phyloP scores from a whole-genome alignment of 2,329 filamentous ascomycete species.

The Alternaria rosae region DNA sequence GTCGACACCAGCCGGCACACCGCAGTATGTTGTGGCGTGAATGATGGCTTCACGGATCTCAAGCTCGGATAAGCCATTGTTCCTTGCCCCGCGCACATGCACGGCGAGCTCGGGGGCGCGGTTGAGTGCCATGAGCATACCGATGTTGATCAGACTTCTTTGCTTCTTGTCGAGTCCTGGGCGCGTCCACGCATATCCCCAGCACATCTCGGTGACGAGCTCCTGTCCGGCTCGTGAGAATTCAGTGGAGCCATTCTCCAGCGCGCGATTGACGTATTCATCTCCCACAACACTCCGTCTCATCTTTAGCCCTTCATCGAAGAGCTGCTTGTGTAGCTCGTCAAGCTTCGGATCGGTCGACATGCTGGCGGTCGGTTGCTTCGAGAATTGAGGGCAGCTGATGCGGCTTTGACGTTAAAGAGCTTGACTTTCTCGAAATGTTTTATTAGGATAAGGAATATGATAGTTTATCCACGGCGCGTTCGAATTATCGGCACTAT shows the following conservation, averaged over 20 bases:
- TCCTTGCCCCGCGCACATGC: conserved; percentile 69
- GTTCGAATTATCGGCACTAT: not conserved
- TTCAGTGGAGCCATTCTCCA: conserved; percentile 64
- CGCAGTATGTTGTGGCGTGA: conserved; percentile 61
- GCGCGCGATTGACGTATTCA: conserved; percentile 65
- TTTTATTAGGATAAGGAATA: no score
- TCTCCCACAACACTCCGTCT: conserved; percentile 68
- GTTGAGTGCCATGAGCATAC: conserved; percentile 70
- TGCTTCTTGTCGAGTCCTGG: conserved; percentile 68
- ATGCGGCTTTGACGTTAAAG: not conserved
- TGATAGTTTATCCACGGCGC: not conserved
- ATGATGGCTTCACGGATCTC: conserved; percentile 68
- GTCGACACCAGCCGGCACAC: conserved; percentile 63
- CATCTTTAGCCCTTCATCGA: conserved; percentile 67
- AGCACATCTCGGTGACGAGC: conserved; percentile 69
- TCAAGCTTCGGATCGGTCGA: conserved; percentile 53
- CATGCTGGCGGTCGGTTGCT: conserved; percentile 37
- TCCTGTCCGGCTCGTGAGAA: conserved; percentile 69
- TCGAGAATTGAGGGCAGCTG: not conserved
- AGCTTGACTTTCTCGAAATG: no score
- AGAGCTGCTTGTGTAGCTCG: conserved; percentile 62
- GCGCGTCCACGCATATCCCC: conserved; percentile 70
- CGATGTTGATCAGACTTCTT: conserved; percentile 69
- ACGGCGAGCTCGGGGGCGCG: conserved; percentile 65
- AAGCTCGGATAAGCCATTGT: conserved; percentile 67